These are phyloP conservation scores for Aspergillus japonicus DNA, from an alignment of 2,329 filamentous ascomycete genomes.

Conservation along the genomic window DNA sequence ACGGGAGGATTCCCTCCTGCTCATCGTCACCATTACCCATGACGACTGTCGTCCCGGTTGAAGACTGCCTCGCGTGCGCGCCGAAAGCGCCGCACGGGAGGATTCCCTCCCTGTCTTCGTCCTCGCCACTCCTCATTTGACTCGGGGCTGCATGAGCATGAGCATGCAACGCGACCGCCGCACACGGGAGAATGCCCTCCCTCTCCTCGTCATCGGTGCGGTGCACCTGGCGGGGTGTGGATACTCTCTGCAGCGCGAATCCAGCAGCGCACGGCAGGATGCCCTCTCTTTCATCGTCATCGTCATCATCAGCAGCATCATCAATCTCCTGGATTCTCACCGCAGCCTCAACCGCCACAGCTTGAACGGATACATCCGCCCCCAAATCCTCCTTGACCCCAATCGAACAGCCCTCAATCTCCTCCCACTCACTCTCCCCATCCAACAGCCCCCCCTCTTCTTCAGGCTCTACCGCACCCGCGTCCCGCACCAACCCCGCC, in stretches of 20 bases:
- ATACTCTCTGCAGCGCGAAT: neutral
- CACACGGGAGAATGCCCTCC: too few species aligned
- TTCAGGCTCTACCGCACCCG: neutral
- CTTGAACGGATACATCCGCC: neutral
- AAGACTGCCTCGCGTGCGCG: too few species aligned
- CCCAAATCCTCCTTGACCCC: neutral
- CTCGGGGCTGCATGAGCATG: too few species aligned
- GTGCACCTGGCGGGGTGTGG: neutral
- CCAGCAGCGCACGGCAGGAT: neutral
- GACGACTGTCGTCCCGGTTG: too few species aligned
- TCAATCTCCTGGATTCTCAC: too few species aligned
- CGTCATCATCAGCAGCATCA: neutral
- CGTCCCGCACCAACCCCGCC: neutral
- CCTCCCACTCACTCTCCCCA: neutral
- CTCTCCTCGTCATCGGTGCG: too few species aligned
- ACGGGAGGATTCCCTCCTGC: too few species aligned
- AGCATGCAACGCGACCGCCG: too few species aligned
- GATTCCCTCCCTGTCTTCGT: too few species aligned
- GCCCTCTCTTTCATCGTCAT: neutral
- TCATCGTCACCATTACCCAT: too few species aligned
- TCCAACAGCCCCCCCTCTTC: neutral
- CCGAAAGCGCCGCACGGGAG: too few species aligned
- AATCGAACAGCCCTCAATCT: neutral
- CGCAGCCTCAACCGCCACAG: neutral
- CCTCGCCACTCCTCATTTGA: too few species aligned